Conservation (phyloP, 2,329 filamentous ascomycete genomes). For the Hymenoscyphus salicellus region DNA sequence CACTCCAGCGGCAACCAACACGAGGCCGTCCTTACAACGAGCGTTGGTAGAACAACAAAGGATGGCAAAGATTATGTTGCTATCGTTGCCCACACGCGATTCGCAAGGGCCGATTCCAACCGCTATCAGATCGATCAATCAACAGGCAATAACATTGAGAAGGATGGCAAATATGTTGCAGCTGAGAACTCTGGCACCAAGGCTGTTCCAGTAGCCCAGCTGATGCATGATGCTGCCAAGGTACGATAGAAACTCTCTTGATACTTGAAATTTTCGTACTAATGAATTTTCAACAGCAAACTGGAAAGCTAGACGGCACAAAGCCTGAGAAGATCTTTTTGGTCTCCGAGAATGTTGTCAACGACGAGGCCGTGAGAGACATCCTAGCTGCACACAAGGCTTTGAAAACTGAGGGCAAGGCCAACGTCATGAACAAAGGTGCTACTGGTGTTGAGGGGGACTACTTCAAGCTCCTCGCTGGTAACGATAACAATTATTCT, state of each 20-base stretch:
- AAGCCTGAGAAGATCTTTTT: constrained; percentile 1
- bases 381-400: neutral
- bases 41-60: neutral
- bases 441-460: neutral
- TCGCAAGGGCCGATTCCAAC: neutral
- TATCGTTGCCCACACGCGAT: constrained; percentile 4
- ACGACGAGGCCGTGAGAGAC: neutral
- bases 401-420: neutral
- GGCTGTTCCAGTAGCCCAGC: constrained; percentile 2
- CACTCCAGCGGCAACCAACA: neutral
- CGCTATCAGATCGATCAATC: neutral
- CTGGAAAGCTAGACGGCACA: neutral
- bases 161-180: neutral
- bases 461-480: constrained; percentile 2
- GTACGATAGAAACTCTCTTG: neutral
- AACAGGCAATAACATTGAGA: neutral
- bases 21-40: neutral
- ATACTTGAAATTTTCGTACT: neutral
- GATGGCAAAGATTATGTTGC: constrained; percentile 4
- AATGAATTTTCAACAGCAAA: neutral
- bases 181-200: neutral
- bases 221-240: constrained; percentile 1
- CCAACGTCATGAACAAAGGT: neutral
- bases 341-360: neutral
- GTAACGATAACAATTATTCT: constrained; percentile 3